Conservation (phyloP, 208 protist genomes). For the Trypanosoma boissoni region DNA sequence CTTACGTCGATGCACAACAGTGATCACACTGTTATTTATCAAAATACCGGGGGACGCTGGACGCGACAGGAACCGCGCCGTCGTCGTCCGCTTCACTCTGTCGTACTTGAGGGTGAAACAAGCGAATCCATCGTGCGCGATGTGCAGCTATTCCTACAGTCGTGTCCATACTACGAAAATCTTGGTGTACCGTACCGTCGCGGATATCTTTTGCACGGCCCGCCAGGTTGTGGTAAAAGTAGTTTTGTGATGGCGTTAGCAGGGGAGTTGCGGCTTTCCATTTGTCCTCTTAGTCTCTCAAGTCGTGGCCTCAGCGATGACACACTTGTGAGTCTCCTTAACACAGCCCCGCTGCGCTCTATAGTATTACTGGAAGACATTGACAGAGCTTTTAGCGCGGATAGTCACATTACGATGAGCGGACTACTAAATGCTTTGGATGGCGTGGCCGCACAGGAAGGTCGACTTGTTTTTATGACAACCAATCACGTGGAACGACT, state of each 20-base stretch:
- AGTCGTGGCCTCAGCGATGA: constrained; percentile 88
- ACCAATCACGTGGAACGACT: constrained; percentile 96
- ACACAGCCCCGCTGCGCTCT: constrained; percentile 75
- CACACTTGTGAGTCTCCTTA: constrained; percentile 79
- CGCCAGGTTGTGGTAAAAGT: constrained; percentile 94
- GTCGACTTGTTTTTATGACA: constrained; percentile 96
- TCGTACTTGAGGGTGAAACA: constrained; percentile 79
- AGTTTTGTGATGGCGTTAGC: constrained; percentile 93
- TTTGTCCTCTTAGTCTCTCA: constrained; percentile 93
- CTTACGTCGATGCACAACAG: constrained; percentile 60
- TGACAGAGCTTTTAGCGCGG: constrained; percentile 90
- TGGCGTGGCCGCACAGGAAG: constrained; percentile 94
- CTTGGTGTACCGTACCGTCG: constrained; percentile 95
- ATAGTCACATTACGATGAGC: constrained; percentile 91
- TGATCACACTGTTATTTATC: constrained; percentile 85
- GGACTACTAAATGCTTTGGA: constrained; percentile 96
- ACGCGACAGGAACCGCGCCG: constrained; percentile 63
- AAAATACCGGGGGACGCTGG: constrained; percentile 74
- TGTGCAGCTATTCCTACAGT: constrained; percentile 79
- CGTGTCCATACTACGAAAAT: constrained; percentile 85
- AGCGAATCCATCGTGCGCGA: constrained; percentile 68
- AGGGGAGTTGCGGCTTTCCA: constrained; percentile 87
- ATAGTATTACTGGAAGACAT: constrained; percentile 96
- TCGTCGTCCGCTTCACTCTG: constrained; percentile 84
- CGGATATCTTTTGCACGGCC: constrained; percentile 94